These are phyloP conservation scores for Paraphaeosphaeria sporulosa DNA, from an alignment of 2,329 filamentous ascomycete species.

Conservation along the genomic window DNA sequence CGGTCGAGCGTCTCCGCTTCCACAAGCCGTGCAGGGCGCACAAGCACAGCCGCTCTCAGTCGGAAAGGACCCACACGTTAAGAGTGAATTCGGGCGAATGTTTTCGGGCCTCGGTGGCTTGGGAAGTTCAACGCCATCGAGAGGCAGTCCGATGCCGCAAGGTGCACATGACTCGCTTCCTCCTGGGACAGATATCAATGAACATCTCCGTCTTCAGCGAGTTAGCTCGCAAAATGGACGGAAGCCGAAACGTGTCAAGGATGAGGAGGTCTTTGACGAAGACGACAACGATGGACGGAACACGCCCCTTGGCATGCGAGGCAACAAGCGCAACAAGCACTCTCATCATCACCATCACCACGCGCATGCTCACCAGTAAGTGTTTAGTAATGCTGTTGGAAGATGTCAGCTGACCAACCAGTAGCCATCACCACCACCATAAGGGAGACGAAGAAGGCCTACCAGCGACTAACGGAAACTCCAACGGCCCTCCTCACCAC, in stretches of 20 bases:
- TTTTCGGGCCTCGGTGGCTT: slow-evolving; percentile 89
- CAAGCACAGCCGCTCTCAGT: slow-evolving; percentile 82
- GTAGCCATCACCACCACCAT: slow-evolving; percentile 61
- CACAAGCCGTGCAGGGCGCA: slow-evolving; percentile 91
- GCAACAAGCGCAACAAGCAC: slow-evolving; percentile 67
- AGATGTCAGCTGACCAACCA: slow-evolving; percentile 21
- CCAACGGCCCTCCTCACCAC: slow-evolving; percentile 41
- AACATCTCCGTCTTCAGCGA: slow-evolving; percentile 40
- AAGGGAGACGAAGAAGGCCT: slow-evolving; percentile 60
- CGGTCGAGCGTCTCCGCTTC: slow-evolving; percentile 84
- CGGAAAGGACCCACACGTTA: slow-evolving; percentile 84
- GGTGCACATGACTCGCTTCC: slow-evolving; percentile 34
- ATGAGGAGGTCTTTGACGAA: slow-evolving; percentile 73
- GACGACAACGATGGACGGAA: slow-evolving; percentile 71
- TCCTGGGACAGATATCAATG: slow-evolving; percentile 39
- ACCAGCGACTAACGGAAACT: slow-evolving; percentile 34
- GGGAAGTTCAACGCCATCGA: slow-evolving; percentile 63
- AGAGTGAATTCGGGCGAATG: slow-evolving; percentile 93
- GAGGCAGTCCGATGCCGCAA: slow-evolving; percentile 57
- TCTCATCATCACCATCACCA: slow-evolving; percentile 69
- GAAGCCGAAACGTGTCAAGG: slow-evolving; percentile 70
- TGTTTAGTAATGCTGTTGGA: slow-evolving; percentile 19
- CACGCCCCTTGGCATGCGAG: slow-evolving; percentile 70
- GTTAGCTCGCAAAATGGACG: slow-evolving; percentile 49
- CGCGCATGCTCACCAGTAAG: slow-evolving; percentile 59